Conservation (phyloP, 208 protist species). For the Leishmania tropica region DNA sequence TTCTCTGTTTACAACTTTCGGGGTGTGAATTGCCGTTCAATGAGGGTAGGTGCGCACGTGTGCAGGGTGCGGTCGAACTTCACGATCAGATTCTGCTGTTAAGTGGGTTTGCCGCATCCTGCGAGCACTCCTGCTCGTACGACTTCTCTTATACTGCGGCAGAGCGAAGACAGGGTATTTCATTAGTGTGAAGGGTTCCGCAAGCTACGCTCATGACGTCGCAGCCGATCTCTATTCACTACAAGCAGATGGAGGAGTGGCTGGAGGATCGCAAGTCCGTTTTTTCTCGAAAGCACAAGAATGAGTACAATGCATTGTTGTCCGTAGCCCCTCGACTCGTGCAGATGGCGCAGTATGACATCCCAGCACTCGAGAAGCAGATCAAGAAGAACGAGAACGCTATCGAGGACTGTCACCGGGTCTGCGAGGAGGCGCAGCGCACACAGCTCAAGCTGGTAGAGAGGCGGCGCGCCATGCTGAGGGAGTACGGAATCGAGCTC, state of each 20-base stretch:
- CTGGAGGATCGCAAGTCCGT: conserved; percentile 64
- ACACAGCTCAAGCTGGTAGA: conserved; percentile 34
- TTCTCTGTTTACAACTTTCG: too few species aligned
- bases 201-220: conserved; percentile 36
- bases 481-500: conserved; percentile 42
- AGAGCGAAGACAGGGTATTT: neutral
- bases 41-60: too few species aligned
- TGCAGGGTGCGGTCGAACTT: too few species aligned
- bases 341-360: conserved; percentile 73
- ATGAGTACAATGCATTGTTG: conserved; percentile 43
- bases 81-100: too few species aligned
- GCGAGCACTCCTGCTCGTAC: neutral
- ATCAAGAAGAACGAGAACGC: conserved; percentile 41
- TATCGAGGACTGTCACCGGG: conserved; percentile 60
- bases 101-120: too few species aligned
- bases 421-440: conserved; percentile 56
- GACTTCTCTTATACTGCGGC: neutral
- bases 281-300: conserved; percentile 59
- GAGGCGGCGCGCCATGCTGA: conserved; percentile 37
- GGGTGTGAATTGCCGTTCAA: too few species aligned
- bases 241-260: conserved; percentile 87
- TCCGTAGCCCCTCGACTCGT: conserved; percentile 50
- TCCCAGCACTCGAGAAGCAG: conserved; percentile 65
- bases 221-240: conserved; percentile 68
- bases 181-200: neutral